A percentile compares a stretch with the other conserved stretches of the same genome.
These are phyloP conservation scores for Entomortierella chlamydospora DNA, from an alignment of 192 early-diverging fungal species.

Conservation along the genomic window DNA sequence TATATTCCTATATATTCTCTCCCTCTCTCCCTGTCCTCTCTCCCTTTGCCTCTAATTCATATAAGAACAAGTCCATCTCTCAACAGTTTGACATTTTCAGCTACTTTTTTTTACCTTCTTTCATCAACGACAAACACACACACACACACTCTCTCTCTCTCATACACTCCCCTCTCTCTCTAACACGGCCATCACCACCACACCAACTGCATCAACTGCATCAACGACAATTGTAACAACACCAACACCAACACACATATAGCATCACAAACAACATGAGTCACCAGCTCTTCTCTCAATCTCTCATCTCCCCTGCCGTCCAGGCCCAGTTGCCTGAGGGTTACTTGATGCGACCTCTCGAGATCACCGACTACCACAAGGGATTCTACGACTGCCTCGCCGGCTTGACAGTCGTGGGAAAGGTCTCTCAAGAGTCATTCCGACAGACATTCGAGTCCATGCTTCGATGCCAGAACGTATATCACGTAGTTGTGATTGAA, in stretches of 20 bases:
- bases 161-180: too few species aligned
- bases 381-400: conserved; percentile 75
- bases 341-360: conserved; percentile 82
- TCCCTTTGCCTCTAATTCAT: too few species aligned
- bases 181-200: too few species aligned
- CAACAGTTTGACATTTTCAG: too few species aligned
- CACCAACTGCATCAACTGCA: neutral
- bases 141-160: too few species aligned
- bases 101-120: too few species aligned
- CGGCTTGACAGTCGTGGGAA: conserved; percentile 84
- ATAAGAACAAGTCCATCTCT: too few species aligned
- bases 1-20: too few species aligned
- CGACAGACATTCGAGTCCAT: conserved; percentile 82
- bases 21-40: too few species aligned
- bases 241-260: neutral
- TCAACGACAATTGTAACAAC: neutral
- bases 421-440: conserved; percentile 67
- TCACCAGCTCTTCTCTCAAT: conserved; percentile 36
- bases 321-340: conserved; percentile 69
- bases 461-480: conserved; percentile 69
- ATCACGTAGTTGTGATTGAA: conserved; percentile 91
- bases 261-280: conserved; percentile 14
- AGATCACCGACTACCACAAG: conserved; percentile 83
- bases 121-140: too few species aligned
- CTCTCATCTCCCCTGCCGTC: conserved; percentile 77